A percentile compares a stretch with the other conserved stretches of the same genome.
phyloP scores from a whole-genome alignment of 1,284 basidiomycete species.

The Leccinum pachyderme region DNA sequence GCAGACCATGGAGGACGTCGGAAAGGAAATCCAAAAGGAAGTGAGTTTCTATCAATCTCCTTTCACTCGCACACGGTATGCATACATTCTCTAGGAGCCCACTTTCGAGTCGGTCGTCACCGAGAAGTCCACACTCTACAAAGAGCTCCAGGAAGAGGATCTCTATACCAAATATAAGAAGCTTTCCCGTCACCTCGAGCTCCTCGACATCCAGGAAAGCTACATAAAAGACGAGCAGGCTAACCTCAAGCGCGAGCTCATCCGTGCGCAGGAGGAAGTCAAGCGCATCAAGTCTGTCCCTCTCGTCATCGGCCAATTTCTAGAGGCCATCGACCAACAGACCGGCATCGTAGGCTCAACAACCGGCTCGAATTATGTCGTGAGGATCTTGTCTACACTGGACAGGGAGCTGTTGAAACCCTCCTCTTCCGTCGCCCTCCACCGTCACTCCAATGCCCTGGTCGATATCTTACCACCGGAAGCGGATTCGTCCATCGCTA shows the following conservation, averaged over 20 bases:
- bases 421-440: slow-evolving; percentile 94
- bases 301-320: slow-evolving; percentile 99
- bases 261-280: slow-evolving; percentile 98
- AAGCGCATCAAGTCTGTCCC: slow-evolving; percentile 99
- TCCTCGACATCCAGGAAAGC: slow-evolving; percentile 93
- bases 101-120: slow-evolving; percentile 85
- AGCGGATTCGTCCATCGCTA: slow-evolving; percentile 95
- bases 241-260: slow-evolving; percentile 96
- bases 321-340: slow-evolving; percentile 98
- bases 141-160: slow-evolving; percentile 89
- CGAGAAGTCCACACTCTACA: slow-evolving; percentile 84
- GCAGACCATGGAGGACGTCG: slow-evolving; percentile 68
- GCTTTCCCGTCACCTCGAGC: slow-evolving; percentile 88
- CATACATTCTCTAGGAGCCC: slow-evolving; percentile 62
- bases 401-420: slow-evolving; percentile 98
- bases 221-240: slow-evolving; percentile 99
- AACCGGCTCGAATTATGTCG: slow-evolving; percentile 98
- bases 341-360: slow-evolving; percentile 98
- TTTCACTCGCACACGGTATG: neutral
- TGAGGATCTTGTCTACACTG: slow-evolving; percentile 95
- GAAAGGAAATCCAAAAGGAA: slow-evolving; percentile 83
- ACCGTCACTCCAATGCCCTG: slow-evolving; percentile 97
- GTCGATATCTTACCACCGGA: slow-evolving; percentile 99
- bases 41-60: slow-evolving; percentile 42
- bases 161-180: slow-evolving; percentile 96